Base-by-base conservation (phyloP, 805 yeast genomes). In the Ogataea haglerorum region DNA sequence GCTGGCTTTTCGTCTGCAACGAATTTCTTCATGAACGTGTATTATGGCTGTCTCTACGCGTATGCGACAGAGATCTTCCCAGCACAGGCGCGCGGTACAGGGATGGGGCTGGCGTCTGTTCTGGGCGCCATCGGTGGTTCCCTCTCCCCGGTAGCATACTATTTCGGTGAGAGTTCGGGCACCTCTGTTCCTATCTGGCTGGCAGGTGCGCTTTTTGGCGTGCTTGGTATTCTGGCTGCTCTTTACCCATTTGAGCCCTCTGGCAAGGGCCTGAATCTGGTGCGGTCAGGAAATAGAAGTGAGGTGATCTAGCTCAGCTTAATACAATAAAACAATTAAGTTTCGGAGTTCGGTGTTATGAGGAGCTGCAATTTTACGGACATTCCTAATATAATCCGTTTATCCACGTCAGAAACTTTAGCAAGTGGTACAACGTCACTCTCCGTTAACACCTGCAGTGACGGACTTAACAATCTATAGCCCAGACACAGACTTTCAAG, bases 11-110 rank as follows among this genome's bases (percentile, higher is more conserved):
- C 30, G 10, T 8, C 30, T 28, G 78, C 24, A 73, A 70, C 42
- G 9, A 50, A 28, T 28, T 28, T 67, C 43, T 60, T 60, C 46
- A 52, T 66, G 42, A 60, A 65, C 57, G 64, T 75, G 39, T 73
- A 72, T 53, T 76, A 73, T 52, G 80, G 79, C 3, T 72, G 73
- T 15, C 58, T 78, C 22, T 78, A 75, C 50, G 82, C 82, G 9
- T 78, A 76, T 52, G 77, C 83, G 2, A 82, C 82, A 1, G 81
- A 78, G 48, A 70, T 73, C 13, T 67, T 78, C 51, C 78, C 78
- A 10, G 57, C 72, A 0, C 56, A 59, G 37, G 67, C 65, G 10
- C 59, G 73, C 51, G 80, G 78, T 9, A 76, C 83, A 3, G 82
- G 78, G 17, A 70, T 70, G 29, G 78, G 80, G 3, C 52, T 78